Percentiles rank a stretch among this genome's conserved stretches.
These are phyloP conservation scores for Xylaria palmicola DNA, from an alignment of 495 filamentous ascomycete species.

Conservation along the genomic window DNA sequence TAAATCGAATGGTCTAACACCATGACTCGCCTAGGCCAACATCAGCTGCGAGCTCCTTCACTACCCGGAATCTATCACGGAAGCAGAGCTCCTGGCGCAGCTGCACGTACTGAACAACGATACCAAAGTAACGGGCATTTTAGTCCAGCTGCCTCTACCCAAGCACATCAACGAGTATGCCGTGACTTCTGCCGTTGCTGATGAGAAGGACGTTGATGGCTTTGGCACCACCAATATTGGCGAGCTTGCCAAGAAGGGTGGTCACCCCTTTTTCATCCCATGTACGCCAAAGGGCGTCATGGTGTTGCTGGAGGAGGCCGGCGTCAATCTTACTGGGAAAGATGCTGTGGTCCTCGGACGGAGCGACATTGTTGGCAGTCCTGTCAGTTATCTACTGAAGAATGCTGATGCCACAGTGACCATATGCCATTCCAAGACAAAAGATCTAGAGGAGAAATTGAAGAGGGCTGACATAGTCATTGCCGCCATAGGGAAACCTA, in stretches of 20 bases:
- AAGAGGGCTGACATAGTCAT: conserved; percentile 88
- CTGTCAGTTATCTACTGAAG: conserved; percentile 90
- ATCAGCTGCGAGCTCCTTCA: conserved; percentile 84
- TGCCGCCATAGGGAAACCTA: conserved; percentile 83
- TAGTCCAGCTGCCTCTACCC: conserved; percentile 91
- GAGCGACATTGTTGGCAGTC: conserved; percentile 95
- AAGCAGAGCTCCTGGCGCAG: conserved; percentile 79
- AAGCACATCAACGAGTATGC: conserved; percentile 83
- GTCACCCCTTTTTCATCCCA: conserved; percentile 80
- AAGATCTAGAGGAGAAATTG: conserved; percentile 66
- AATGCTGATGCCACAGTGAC: conserved; percentile 97
- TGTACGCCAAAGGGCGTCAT: conserved; percentile 98
- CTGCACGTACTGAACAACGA: conserved; percentile 85
- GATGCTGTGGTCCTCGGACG: conserved; percentile 92
- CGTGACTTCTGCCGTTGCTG: conserved; percentile 84
- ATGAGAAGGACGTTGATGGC: conserved; percentile 97
- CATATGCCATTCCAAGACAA: conserved; percentile 87
- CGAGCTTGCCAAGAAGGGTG: conserved; percentile 91
- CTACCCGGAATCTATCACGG: conserved; percentile 75
- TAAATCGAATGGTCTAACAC: conserved; percentile 16
- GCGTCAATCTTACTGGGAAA: conserved; percentile 82
- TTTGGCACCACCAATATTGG: conserved; percentile 93
- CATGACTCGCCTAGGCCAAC: conserved; percentile 61
- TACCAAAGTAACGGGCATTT: conserved; percentile 81
- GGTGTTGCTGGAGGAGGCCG: conserved; percentile 80